Percentiles rank a stretch among this genome's conserved stretches.
These are phyloP conservation scores for Gossypium gossypioides DNA, from an alignment of 441 rosid genomes.

Conservation along the genomic window DNA sequence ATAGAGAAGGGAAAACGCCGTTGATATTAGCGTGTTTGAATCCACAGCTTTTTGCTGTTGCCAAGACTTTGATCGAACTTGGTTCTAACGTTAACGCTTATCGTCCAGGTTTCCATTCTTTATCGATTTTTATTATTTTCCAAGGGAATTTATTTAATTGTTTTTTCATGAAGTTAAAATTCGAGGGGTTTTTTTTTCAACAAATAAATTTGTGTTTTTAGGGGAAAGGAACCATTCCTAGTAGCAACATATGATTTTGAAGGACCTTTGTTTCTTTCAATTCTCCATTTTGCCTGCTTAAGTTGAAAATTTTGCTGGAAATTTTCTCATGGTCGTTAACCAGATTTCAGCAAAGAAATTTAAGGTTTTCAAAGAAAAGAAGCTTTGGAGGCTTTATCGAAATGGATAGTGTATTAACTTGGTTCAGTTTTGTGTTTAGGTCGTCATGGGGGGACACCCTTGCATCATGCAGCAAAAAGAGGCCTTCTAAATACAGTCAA, in stretches of 20 bases:
- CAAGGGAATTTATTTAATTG: not conserved
- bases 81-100: slow-evolving; percentile 78
- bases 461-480: slow-evolving; percentile 91
- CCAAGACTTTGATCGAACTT: slow-evolving; percentile 67
- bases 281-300: not conserved
- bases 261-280: not conserved
- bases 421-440: slow-evolving; percentile 23
- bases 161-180: not conserved
- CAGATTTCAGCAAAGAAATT: not conserved
- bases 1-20: slow-evolving; percentile 83
- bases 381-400: not conserved
- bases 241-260: not conserved
- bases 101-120: slow-evolving; percentile 48
- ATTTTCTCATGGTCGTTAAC: not conserved
- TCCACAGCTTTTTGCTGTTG: slow-evolving; percentile 46
- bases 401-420: not conserved
- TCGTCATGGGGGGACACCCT: slow-evolving; percentile 78
- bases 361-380: not conserved
- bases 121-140: not conserved
- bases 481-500: slow-evolving; percentile 71
- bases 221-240: not conserved
- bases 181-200: not conserved
- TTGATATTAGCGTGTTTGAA: slow-evolving; percentile 68
- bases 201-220: not conserved
- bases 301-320: not conserved